These are phyloP conservation scores for Erigeron canadensis DNA, from an alignment of 129 eudicot species.

Conservation along the genomic window DNA sequence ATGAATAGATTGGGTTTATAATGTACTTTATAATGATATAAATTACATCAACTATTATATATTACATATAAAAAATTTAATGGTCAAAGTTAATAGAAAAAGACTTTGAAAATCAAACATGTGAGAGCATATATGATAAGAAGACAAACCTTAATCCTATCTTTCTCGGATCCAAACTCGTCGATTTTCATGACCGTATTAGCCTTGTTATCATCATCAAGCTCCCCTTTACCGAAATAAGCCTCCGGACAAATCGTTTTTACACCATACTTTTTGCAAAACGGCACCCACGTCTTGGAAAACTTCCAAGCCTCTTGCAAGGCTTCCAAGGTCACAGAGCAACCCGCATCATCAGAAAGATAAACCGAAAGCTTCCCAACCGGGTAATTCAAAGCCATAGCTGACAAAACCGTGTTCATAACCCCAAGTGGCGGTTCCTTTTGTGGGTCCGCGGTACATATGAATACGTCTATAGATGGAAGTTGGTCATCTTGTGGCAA, in stretches of 20 bases:
- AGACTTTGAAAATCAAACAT: too few relatives aligned
- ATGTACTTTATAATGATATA: too few relatives aligned
- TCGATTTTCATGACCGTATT: not conserved
- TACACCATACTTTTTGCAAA: conserved; percentile 41
- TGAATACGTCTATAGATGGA: conserved; percentile 49
- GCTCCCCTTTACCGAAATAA: conserved; percentile 31
- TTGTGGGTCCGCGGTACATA: conserved; percentile 57
- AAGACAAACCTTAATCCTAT: conserved; percentile 30
- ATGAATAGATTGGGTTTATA: too few relatives aligned
- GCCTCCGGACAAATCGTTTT: conserved; percentile 43
- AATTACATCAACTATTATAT: too few relatives aligned
- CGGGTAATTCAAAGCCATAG: conserved; percentile 52
- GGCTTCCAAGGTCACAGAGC: conserved; percentile 40
- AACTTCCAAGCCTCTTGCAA: conserved; percentile 45
- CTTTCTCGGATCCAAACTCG: conserved; percentile 32
- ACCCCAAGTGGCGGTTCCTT: conserved; percentile 53
- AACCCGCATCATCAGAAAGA: conserved; percentile 56
- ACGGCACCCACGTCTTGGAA: conserved; percentile 52
- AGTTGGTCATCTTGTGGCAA: conserved; percentile 39
- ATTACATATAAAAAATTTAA: too few relatives aligned
- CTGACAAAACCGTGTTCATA: conserved; percentile 63
- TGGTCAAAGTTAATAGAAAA: too few relatives aligned
- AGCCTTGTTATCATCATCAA: not conserved
- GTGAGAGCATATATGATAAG: not conserved
- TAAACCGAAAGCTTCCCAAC: conserved; percentile 43